These are phyloP conservation scores for Botrytis cinerea DNA, from an alignment of 2,329 filamentous ascomycete species.

Conservation along the genomic window DNA sequence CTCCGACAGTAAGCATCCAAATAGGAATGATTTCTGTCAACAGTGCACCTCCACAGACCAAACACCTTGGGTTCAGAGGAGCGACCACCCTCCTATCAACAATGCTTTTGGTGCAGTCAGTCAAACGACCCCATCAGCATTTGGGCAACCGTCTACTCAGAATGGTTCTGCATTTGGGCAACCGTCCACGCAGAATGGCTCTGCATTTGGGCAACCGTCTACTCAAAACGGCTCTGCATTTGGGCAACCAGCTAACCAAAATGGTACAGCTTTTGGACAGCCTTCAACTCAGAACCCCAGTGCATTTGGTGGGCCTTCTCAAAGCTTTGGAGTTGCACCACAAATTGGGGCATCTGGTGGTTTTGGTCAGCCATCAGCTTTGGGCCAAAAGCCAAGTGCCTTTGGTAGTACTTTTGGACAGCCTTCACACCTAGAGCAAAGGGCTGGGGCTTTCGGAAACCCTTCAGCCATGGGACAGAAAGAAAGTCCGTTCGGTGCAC, in stretches of 20 bases:
- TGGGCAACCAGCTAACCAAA: slow-evolving; percentile 31
- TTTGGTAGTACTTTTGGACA: slow-evolving; percentile 30
- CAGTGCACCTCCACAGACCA: slow-evolving; percentile 38
- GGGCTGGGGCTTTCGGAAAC: slow-evolving; percentile 44
- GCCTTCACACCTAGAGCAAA: slow-evolving; percentile 20
- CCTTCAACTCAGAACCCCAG: slow-evolving; percentile 43
- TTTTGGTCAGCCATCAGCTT: slow-evolving; percentile 45
- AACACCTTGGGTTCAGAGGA: slow-evolving; percentile 34
- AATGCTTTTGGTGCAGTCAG: slow-evolving; percentile 27
- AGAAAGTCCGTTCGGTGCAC: slow-evolving; percentile 40
- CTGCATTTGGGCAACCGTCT: slow-evolving; percentile 38
- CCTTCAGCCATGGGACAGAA: slow-evolving; percentile 44
- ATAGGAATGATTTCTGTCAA: slow-evolving; percentile 65
- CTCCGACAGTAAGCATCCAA: slow-evolving; percentile 71
- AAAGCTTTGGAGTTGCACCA: slow-evolving; percentile 26
- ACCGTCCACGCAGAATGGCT: slow-evolving; percentile 22
- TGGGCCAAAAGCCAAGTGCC: slow-evolving; percentile 42
- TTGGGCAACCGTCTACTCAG: slow-evolving; percentile 38
- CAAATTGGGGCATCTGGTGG: slow-evolving; percentile 39
- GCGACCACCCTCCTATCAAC: slow-evolving; percentile 41
- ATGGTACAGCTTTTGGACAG: slow-evolving; percentile 43
- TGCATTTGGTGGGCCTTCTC: slow-evolving; percentile 28
- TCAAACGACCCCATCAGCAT: slow-evolving; percentile 33
- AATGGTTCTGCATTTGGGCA: slow-evolving; percentile 39
- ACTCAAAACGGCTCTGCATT: slow-evolving; percentile 23